These are phyloP conservation scores for Ceratobasidium sp. DNA, from an alignment of 1,284 basidiomycete genomes.

Conservation along the genomic window DNA sequence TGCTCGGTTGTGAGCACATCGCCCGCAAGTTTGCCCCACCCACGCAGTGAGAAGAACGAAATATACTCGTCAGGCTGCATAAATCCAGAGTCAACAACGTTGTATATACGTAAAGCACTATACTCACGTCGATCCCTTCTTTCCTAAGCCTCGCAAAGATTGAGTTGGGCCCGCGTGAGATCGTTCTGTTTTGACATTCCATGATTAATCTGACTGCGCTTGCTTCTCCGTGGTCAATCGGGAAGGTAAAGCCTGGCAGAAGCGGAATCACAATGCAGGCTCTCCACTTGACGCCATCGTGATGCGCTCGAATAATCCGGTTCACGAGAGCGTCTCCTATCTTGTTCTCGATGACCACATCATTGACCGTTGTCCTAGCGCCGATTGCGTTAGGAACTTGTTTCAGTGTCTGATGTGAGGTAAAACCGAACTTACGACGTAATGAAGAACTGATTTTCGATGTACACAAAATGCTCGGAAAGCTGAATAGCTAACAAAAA, in stretches of 20 bases:
- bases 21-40: conserved; percentile 92
- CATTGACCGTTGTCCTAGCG: conserved; percentile 84
- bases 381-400: background rate
- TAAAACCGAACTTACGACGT: conserved; percentile 73
- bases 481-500: conserved; percentile 83
- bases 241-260: conserved; percentile 93
- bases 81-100: background rate
- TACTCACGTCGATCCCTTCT: conserved; percentile 87
- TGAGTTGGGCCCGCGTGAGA: conserved; percentile 90
- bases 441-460: conserved; percentile 99
- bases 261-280: conserved; percentile 95
- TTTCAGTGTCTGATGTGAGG: conserved; percentile 2
- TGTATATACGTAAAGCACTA: background rate
- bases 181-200: conserved; percentile 93
- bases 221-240: conserved; percentile 93
- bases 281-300: conserved; percentile 86
- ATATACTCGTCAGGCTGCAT: conserved; percentile 92
- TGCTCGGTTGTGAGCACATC: conserved; percentile 90
- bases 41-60: conserved; percentile 90
- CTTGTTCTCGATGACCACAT: conserved; percentile 90
- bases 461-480: conserved; percentile 94
- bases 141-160: conserved; percentile 90
- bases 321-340: conserved; percentile 96
- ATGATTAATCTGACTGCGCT: conserved; percentile 93
- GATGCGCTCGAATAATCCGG: conserved; percentile 91